Base-by-base conservation (phyloP, 345 rosid genomes). In the Sonneratia alba region DNA sequence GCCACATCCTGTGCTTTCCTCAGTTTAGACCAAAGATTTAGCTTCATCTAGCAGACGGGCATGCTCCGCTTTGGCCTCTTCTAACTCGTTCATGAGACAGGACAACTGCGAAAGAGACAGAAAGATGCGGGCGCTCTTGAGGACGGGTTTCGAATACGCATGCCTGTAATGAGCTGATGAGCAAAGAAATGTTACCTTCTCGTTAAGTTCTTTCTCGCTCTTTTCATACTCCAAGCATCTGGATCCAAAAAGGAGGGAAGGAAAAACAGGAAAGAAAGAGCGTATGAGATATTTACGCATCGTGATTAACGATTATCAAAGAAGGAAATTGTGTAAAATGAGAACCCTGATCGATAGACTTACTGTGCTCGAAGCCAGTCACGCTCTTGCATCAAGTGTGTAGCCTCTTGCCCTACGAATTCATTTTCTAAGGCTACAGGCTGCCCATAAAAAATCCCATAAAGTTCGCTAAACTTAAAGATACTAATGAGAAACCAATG, bases 191-290 rank as follows among this genome's bases (percentile, higher is more conserved):
- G 45, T 9, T 70, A 92, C 96, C 98, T 91, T 91, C 71, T 73
- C 12, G 61, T 72, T 81, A 68, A 91, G 89, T 47, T 85, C 88
- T 75, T 85, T 80, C 67, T 71, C 77, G 64, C 75, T 87, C 83
- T 77, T 82, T 81, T 86, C 89, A 75, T 82, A 83, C 63, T 87
- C 98, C 79, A 64, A 70, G 76, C 87, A 90, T 83, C 98, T 90
- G 86, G 49, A 21, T 43, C 49, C 59, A 36, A 64, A 62, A 70
- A 10, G 66, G 21, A 32, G 18, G 32, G 32, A 27, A 27, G 32
- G 32, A 42, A 42, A 42, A 42, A 42, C 10, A 42, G 45, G 45
- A 42, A 27, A 1, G 16, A 67, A 43, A 40, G 63, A 38, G 16
- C 34, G 11, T 37, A 5, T 7, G 61, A 10, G 61, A 57, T 14